Conservation (phyloP, 345 rosid genomes). For the Xanthoceras sorbifolium region DNA sequence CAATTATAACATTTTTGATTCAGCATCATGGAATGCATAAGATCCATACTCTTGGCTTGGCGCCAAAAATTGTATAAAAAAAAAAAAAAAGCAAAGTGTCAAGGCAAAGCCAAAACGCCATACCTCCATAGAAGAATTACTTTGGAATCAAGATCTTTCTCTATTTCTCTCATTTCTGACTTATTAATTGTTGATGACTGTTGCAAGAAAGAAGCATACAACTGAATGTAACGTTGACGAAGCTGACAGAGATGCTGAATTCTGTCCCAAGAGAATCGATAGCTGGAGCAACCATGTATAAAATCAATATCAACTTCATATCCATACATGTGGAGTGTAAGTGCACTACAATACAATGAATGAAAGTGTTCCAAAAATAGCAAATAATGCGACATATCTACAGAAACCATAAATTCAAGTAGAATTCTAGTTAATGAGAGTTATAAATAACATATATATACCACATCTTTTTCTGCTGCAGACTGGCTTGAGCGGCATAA, state of each 20-base stretch:
- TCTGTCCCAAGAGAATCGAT: conserved; percentile 88
- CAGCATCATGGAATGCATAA: conserved; percentile 4
- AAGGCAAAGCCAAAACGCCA: conserved; percentile 9
- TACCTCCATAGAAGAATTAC: conserved; percentile 98
- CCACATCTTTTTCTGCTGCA: conserved; percentile 89
- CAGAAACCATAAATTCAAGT: neutral
- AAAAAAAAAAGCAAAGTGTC: neutral
- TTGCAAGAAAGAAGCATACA: conserved; percentile 80
- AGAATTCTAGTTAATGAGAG: neutral
- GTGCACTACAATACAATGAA: neutral
- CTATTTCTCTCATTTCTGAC: conserved; percentile 82
- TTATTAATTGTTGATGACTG: conserved; percentile 50
- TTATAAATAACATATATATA: conserved; percentile 25
- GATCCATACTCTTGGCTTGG: neutral
- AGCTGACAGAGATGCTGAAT: conserved; percentile 76
- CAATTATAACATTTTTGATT: neutral
- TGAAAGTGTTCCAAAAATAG: neutral
- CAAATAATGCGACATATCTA: neutral
- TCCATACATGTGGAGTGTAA: neutral
- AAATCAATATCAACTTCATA: conserved; percentile 31
- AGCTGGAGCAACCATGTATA: conserved; percentile 47
- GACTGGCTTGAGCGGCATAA: conserved; percentile 83
- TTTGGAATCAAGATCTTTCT: conserved; percentile 90
- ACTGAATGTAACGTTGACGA: conserved; percentile 81
- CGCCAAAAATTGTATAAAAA: neutral